phyloP scores from a whole-genome alignment of 225 moss, liverwort and hornwort species.

The Sphagnum tenellum region DNA sequence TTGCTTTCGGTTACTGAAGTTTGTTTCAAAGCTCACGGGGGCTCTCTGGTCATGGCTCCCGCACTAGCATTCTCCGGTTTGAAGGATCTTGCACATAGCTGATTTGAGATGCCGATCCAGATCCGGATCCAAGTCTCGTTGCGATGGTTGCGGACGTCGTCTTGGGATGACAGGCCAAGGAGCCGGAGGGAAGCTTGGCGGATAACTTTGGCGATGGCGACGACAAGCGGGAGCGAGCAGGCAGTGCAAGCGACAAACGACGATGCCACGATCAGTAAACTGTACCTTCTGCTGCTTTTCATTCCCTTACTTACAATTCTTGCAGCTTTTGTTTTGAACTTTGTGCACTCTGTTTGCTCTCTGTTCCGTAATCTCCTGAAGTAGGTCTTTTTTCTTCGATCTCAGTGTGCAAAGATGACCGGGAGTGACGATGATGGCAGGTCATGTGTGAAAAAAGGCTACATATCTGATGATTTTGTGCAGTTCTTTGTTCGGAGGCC shows the following conservation, averaged over 20 bases:
- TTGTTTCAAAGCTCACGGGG: no score
- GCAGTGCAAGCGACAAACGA: slow-evolving; percentile 97
- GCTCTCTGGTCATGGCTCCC: no score
- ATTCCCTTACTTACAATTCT: not conserved
- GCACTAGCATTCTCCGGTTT: no score
- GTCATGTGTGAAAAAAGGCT: slow-evolving; percentile 83
- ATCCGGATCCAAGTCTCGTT: no score
- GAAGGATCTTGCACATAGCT: no score
- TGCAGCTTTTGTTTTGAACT: not conserved
- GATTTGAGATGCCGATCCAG: no score
- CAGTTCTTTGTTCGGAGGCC: slow-evolving; percentile 82
- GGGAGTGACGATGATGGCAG: slow-evolving; percentile 19
- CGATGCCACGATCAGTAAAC: slow-evolving; percentile 84
- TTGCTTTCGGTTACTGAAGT: no score
- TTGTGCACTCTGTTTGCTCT: not conserved
- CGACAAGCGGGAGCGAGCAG: slow-evolving; percentile 26
- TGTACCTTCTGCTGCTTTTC: slow-evolving; percentile 16
- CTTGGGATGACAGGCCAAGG: no score
- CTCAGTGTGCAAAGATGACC: not conserved
- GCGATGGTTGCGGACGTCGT: no score
- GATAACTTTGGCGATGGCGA: no score
- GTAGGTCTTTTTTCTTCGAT: no score
- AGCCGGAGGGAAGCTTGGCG: no score
- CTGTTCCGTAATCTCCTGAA: not conserved
- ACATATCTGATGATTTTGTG: slow-evolving; percentile 74